These are phyloP conservation scores for Adansonia madagascariensis DNA, from an alignment of 441 rosid species.

Conservation along the genomic window DNA sequence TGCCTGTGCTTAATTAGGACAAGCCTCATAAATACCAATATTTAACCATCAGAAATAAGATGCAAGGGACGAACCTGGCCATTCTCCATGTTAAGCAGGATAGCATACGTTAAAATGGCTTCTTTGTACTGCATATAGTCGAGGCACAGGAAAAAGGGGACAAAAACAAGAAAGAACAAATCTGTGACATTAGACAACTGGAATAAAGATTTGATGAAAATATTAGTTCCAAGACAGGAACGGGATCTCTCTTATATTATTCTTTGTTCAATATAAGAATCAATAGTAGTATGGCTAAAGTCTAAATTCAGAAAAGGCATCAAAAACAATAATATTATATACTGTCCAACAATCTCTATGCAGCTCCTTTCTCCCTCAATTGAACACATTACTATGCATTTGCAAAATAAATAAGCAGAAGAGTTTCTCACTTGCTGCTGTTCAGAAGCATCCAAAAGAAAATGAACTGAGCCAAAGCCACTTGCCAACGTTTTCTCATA, in stretches of 20 bases:
- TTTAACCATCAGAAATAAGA: slow-evolving; percentile 17
- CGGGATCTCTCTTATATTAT: background rate
- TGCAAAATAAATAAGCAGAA: slow-evolving; percentile 24
- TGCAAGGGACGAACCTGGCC: slow-evolving; percentile 59
- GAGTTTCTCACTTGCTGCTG: slow-evolving; percentile 79
- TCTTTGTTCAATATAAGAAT: slow-evolving; percentile 3
- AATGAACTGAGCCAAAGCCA: slow-evolving; percentile 95
- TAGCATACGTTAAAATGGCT: slow-evolving; percentile 84
- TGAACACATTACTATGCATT: slow-evolving; percentile 20
- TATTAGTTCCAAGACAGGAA: background rate
- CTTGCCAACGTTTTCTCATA: slow-evolving; percentile 96
- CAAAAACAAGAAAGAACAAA: slow-evolving; percentile 5
- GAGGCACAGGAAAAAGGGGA: slow-evolving; percentile 22
- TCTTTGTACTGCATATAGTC: slow-evolving; percentile 79
- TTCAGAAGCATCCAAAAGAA: slow-evolving; percentile 95
- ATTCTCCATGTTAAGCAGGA: slow-evolving; percentile 69
- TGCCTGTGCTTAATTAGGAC: background rate
- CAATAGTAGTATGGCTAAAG: background rate
- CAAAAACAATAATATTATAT: background rate
- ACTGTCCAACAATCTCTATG: slow-evolving; percentile 8
- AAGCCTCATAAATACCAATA: background rate
- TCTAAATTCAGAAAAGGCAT: background rate
- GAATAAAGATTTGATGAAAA: slow-evolving; percentile 4
- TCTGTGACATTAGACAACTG: background rate
- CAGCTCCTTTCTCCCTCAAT: slow-evolving; percentile 1